Evolutionary conservation across 1,284 basidiomycete genomes (phyloP).

Genomic region (Phellinidium pouzarii): DNA sequence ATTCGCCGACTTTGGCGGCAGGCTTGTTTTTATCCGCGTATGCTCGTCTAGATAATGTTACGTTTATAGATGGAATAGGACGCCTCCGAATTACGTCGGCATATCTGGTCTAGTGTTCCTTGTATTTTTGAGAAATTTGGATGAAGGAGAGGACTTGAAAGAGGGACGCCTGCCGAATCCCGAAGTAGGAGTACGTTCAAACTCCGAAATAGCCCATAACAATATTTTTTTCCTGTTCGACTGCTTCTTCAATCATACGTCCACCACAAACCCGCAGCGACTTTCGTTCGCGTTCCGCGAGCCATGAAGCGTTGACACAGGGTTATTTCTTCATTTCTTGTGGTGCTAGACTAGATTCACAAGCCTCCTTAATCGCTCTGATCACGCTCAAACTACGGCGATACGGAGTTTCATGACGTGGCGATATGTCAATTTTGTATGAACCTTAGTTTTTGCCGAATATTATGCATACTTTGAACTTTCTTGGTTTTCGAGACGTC

Average conservation of each 20-base stretch:
- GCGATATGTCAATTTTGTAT: slow-evolving; percentile 29
- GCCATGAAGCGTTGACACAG: slow-evolving; percentile 37
- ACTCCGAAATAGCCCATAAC: too few relatives aligned
- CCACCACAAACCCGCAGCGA: slow-evolving; percentile 18
- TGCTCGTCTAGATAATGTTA: too few relatives aligned
- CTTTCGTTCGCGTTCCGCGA: slow-evolving; percentile 52
- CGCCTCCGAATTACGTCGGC: too few relatives aligned
- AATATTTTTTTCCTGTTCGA: too few relatives aligned
- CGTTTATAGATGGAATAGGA: too few relatives aligned
- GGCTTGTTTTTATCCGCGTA: too few relatives aligned
- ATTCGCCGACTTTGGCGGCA: too few relatives aligned
- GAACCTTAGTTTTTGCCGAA: not conserved
- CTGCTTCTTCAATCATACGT: slow-evolving; percentile 39
- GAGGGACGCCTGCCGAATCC: not conserved
- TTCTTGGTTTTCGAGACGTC: too few relatives aligned
- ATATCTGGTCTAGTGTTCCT: too few relatives aligned
- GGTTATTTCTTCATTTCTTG: slow-evolving; percentile 30
- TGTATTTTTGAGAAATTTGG: too few relatives aligned
- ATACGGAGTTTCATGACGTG: slow-evolving; percentile 76
- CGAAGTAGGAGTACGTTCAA: not conserved
- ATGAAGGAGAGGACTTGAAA: not conserved
- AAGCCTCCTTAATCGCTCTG: slow-evolving; percentile 74
- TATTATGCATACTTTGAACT: not conserved
- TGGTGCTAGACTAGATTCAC: slow-evolving; percentile 44
- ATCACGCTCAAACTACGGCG: slow-evolving; percentile 57